Evolutionary conservation across 352 stramenopile genomes (phyloP).

Genomic region (Globisporangium perplexum): DNA sequence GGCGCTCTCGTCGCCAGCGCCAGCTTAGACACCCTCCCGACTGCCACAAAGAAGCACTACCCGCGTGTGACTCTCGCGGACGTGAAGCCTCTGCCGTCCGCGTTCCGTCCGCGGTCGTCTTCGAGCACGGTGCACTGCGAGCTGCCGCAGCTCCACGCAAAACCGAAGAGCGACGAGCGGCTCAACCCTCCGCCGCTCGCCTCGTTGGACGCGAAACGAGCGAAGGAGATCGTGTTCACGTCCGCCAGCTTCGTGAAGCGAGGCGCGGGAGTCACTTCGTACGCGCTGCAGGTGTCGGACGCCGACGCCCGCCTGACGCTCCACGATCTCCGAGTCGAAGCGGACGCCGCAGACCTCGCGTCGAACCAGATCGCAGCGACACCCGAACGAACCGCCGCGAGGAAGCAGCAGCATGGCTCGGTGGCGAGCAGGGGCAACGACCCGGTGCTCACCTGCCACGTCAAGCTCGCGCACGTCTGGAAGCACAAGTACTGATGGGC

Average conservation of each 20-base stretch:
- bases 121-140: conserved; percentile 33
- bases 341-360: neutral
- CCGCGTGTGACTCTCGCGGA: conserved; percentile 45
- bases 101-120: conserved; percentile 16
- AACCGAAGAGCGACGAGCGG: neutral
- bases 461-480: conserved; percentile 63
- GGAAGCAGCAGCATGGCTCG: neutral
- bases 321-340: conserved; percentile 14
- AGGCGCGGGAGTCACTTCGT: neutral
- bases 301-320: conserved; percentile 16
- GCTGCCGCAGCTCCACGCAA: conserved; percentile 11
- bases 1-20: neutral
- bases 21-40: neutral
- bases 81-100: conserved; percentile 24
- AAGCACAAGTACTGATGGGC: conserved; percentile 25
- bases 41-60: conserved; percentile 22
- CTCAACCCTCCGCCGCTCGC: neutral
- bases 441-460: conserved; percentile 45
- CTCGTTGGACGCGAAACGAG: conserved; percentile 4
- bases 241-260: conserved; percentile 5
- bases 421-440: conserved; percentile 8
- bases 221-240: conserved; percentile 22
- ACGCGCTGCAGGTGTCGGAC: conserved; percentile 7
- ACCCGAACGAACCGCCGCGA: conserved; percentile 9
- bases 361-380: conserved; percentile 1